phyloP scores from a whole-genome alignment of 2,329 filamentous ascomycete species.

The Xylariaceae sp. region DNA sequence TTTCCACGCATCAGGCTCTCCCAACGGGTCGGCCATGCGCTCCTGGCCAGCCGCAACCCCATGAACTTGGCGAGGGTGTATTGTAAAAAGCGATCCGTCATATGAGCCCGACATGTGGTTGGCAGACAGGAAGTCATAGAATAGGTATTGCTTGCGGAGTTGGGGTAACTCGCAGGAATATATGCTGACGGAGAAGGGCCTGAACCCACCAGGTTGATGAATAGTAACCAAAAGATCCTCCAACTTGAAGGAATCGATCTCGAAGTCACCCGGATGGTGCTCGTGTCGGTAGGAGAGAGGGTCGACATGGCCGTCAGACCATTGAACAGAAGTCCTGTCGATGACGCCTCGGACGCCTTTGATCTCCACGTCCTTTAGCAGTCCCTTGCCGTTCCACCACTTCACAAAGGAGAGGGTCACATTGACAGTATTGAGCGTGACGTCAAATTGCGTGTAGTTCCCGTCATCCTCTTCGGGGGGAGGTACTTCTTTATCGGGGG shows the following conservation, averaged over 20 bases:
- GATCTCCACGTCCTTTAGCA: slow-evolving; percentile 86
- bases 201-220: slow-evolving; percentile 82
- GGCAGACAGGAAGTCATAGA: slow-evolving; percentile 93
- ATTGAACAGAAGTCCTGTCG: slow-evolving; percentile 78
- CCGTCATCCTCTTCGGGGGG: slow-evolving; percentile 67
- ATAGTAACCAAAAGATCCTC: slow-evolving; percentile 88
- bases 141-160: slow-evolving; percentile 90
- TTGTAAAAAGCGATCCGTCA: slow-evolving; percentile 93
- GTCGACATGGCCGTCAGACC: slow-evolving; percentile 64
- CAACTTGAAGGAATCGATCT: slow-evolving; percentile 94
- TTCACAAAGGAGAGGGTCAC: slow-evolving; percentile 96
- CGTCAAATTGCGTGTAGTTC: slow-evolving; percentile 96
- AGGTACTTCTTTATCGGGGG: slow-evolving; percentile 41
- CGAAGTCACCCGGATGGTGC: slow-evolving; percentile 88
- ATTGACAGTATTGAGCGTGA: slow-evolving; percentile 92
- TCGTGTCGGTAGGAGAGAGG: slow-evolving; percentile 83
- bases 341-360: slow-evolving; percentile 89
- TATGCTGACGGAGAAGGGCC: slow-evolving; percentile 93
- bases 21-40: slow-evolving; percentile 52
- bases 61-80: slow-evolving; percentile 89
- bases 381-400: slow-evolving; percentile 96
- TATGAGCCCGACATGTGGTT: slow-evolving; percentile 95
- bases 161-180: slow-evolving; percentile 93
- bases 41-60: slow-evolving; percentile 63
- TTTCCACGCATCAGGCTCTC: slow-evolving; percentile 75